phyloP scores from a whole-genome alignment of 208 protist species.

The Crithidia expoeki region DNA sequence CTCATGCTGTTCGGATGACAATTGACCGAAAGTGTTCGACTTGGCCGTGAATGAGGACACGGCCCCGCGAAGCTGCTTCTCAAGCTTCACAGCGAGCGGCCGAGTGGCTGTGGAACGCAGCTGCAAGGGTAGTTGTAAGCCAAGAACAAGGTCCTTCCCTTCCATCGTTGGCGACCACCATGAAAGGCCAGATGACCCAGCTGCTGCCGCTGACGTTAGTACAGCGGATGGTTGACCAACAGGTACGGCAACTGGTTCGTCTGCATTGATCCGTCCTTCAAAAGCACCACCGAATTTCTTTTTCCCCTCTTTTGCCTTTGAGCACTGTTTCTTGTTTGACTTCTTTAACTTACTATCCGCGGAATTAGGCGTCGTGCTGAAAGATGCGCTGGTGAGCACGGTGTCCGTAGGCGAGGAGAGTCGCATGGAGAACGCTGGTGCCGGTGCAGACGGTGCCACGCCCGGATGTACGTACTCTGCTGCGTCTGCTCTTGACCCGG shows the following conservation, averaged over 20 bases:
- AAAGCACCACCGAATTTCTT: background rate
- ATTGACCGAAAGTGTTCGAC: background rate
- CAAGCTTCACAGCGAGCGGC: background rate
- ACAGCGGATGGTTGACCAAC: background rate
- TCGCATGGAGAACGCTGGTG: background rate
- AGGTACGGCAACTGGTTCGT: slow-evolving; percentile 1
- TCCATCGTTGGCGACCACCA: slow-evolving; percentile 32
- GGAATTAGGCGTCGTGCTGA: background rate
- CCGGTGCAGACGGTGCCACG: background rate
- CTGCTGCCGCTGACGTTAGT: too few species aligned
- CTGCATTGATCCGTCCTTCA: background rate
- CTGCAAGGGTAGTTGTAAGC: slow-evolving; percentile 28
- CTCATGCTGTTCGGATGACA: background rate
- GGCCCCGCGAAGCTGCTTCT: slow-evolving; percentile 2
- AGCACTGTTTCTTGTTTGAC: background rate
- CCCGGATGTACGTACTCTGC: slow-evolving; percentile 2
- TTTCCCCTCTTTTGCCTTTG: background rate
- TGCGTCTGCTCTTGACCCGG: background rate
- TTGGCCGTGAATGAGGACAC: background rate
- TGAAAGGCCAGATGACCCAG: background rate
- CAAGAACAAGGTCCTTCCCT: slow-evolving; percentile 24
- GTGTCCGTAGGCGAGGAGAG: background rate
- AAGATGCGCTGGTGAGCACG: slow-evolving; percentile 7
- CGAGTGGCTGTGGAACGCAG: slow-evolving; percentile 18
- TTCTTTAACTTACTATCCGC: background rate